phyloP scores from a whole-genome alignment of 2,329 filamentous ascomycete species.

The Neofusicoccum cordaticola region DNA sequence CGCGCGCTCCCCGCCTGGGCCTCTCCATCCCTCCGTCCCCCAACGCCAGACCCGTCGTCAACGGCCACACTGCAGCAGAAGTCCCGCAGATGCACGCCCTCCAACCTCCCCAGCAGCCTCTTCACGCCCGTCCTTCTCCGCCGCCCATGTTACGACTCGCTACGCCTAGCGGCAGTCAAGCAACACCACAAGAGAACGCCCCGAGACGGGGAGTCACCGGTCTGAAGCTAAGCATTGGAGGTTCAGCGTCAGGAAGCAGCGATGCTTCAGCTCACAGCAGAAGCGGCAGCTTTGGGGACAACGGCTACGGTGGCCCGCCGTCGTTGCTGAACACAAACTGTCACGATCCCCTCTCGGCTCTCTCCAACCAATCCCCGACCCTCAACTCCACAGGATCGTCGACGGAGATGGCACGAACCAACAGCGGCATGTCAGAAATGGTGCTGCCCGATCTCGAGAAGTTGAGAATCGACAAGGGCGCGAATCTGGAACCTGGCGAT shows the following conservation, averaged over 20 bases:
- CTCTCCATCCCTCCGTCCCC: constrained; percentile 88
- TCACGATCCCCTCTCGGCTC: constrained; percentile 14
- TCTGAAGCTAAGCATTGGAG: constrained; percentile 50
- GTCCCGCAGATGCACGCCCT: constrained; percentile 49
- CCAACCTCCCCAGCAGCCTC: constrained; percentile 29
- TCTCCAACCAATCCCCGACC: constrained; percentile 8
- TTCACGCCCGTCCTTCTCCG: constrained; percentile 1
- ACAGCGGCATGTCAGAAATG: constrained; percentile 60
- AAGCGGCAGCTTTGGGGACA: constrained; percentile 81
- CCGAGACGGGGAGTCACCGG: constrained; percentile 22
- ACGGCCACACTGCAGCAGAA: constrained; percentile 45
- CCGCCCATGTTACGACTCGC: constrained; percentile 80
- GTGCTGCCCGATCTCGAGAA: constrained; percentile 76
- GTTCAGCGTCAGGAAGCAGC: constrained; percentile 72
- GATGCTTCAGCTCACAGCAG: constrained; percentile 79
- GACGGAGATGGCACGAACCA: constrained; percentile 78
- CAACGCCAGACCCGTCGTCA: constrained; percentile 74
- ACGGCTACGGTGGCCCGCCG: constrained; percentile 55
- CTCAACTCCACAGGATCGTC: constrained; percentile 74
- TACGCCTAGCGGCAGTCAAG: constrained; percentile 80
- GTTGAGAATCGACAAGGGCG: constrained; percentile 75
- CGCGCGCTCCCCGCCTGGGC: constrained; percentile 73
- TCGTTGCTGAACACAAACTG: constrained; percentile 9
- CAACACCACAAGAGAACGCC: constrained; percentile 67
- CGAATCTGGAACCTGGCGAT: constrained; percentile 86